These are phyloP conservation scores for Candida maesae DNA, from an alignment of 805 yeast species.

Conservation along the genomic window DNA sequence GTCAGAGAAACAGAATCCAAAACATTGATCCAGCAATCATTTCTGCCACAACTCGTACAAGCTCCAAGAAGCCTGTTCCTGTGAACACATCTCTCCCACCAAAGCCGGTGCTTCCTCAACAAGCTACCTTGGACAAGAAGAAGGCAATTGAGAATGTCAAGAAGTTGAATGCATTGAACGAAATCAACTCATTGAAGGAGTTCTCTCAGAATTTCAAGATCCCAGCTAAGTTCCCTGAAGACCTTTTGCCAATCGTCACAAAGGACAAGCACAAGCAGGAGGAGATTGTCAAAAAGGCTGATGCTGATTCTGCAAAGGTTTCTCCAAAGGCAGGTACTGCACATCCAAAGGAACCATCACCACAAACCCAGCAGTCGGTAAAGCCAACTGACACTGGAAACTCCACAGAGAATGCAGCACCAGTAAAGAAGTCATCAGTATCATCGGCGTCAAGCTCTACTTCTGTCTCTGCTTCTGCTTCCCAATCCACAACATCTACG, in stretches of 20 bases:
- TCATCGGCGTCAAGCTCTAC: constrained; percentile 5
- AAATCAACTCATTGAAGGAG: constrained; percentile 65
- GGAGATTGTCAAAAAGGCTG: constrained; percentile 42
- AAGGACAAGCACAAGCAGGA: constrained; percentile 65
- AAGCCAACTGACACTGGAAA: neutral
- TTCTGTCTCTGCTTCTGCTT: neutral
- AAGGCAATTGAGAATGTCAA: constrained; percentile 16
- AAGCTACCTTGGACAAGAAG: neutral
- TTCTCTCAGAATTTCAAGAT: constrained; percentile 81
- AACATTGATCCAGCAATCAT: constrained; percentile 63
- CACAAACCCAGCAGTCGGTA: neutral
- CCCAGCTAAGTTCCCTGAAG: constrained; percentile 46
- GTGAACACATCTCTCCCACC: neutral
- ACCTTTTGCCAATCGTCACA: constrained; percentile 64
- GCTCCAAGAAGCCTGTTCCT: neutral
- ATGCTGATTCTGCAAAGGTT: constrained; percentile 7
- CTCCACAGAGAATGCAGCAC: neutral
- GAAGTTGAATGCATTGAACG: constrained; percentile 51
- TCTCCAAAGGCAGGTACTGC: constrained; percentile 19
- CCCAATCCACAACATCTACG: constrained; percentile 1
- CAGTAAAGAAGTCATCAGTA: constrained; percentile 11
- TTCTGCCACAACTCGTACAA: constrained; percentile 43
- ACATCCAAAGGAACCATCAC: neutral
- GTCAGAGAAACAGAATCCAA: constrained; percentile 45
- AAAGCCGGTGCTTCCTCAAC: neutral